Evolutionary conservation across 768 basidiomycete genomes (phyloP).

Genomic region (Butyriboletus loyo): DNA sequence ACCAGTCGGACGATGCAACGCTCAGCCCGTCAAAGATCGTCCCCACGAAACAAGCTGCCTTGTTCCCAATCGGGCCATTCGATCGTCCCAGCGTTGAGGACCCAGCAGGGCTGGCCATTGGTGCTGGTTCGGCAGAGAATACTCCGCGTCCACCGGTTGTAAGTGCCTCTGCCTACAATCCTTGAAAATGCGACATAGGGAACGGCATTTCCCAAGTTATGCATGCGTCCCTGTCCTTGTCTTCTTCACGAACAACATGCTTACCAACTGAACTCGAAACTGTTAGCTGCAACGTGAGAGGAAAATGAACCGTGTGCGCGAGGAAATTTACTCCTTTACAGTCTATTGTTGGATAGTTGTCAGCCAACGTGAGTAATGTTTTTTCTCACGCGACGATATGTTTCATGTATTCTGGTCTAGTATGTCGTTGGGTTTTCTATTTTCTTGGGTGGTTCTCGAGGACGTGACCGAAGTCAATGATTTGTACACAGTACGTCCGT

Average conservation of each 20-base stretch:
- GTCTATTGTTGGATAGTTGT: conserved; percentile 23
- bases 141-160: conserved; percentile 19
- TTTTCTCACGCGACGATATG: not conserved
- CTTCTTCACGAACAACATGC: conserved; percentile 14
- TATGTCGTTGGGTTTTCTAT: conserved; percentile 23
- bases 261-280: conserved; percentile 21
- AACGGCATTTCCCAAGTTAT: conserved; percentile 2
- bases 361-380: conserved; percentile 21
- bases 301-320: conserved; percentile 4
- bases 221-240: conserved; percentile 11
- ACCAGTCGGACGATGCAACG: not conserved
- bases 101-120: not conserved
- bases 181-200: conserved; percentile 10
- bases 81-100: not conserved
- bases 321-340: conserved; percentile 7
- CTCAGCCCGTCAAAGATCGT: not conserved
- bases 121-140: conserved; percentile 7
- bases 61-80: conserved; percentile 7
- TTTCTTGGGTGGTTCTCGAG: conserved; percentile 25
- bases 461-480: conserved; percentile 17
- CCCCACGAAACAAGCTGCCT: conserved; percentile 7
- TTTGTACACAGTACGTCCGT: conserved; percentile 7
- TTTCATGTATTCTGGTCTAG: conserved; percentile 9
- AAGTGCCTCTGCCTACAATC: conserved; percentile 24
- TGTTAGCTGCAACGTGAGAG: conserved; percentile 20